A percentile compares a stretch with the other conserved stretches of the same genome.
Evolutionary conservation across 2,329 filamentous ascomycete species (phyloP).

Genomic region (Aspergillus fumigatiaffinis): DNA sequence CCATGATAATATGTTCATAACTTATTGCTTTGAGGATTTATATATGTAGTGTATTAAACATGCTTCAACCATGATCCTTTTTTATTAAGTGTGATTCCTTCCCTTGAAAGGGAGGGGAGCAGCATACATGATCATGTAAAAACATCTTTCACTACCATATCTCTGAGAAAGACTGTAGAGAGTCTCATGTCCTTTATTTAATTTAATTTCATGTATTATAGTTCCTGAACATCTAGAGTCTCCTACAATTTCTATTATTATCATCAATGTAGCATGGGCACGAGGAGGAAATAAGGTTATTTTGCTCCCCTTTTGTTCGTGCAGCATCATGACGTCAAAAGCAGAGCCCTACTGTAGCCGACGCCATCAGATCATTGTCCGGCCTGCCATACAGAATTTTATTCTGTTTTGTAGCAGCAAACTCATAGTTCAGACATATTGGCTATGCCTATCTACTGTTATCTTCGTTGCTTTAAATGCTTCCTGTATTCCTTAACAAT

Average conservation of each 20-base stretch:
- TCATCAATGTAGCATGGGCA: too few species aligned
- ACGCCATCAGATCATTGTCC: background rate
- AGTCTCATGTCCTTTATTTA: too few species aligned
- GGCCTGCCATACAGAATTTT: background rate
- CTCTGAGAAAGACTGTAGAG: too few species aligned
- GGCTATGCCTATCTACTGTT: background rate
- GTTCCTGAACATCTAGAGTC: background rate
- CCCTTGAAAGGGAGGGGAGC: too few species aligned
- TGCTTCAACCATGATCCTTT: too few species aligned
- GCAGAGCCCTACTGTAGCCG: background rate
- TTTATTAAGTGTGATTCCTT: too few species aligned
- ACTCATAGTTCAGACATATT: background rate
- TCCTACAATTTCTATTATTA: background rate
- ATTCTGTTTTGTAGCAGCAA: background rate
- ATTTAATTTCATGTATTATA: background rate
- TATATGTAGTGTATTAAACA: too few species aligned
- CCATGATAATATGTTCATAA: too few species aligned
- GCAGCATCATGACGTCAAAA: background rate
- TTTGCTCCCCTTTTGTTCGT: background rate
- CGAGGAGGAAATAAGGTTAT: background rate
- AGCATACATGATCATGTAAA: too few species aligned
- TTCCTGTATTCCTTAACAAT: background rate
- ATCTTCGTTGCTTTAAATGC: background rate
- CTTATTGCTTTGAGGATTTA: too few species aligned
- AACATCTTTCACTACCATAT: background rate